phyloP scores from a whole-genome alignment of 768 basidiomycete species.

The Crassisporium funariophilum region DNA sequence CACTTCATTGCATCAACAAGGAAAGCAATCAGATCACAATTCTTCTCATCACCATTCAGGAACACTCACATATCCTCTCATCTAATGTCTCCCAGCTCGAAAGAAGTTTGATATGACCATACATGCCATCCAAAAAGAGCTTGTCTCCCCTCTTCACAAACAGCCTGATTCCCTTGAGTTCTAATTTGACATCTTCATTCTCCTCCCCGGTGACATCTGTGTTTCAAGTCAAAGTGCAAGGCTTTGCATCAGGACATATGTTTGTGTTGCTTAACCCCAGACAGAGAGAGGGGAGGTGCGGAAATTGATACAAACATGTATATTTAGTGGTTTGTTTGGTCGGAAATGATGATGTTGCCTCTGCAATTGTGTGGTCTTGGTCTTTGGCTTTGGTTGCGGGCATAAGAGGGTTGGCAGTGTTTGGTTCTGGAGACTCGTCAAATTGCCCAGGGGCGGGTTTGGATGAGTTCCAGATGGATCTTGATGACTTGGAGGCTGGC shows the following conservation, averaged over 20 bases:
- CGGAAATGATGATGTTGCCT: conserved; percentile 12
- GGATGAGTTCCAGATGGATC: conserved; percentile 26
- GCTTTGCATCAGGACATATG: conserved; percentile 15
- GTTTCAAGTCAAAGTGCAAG: conserved; percentile 3
- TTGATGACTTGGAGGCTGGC: conserved; percentile 7
- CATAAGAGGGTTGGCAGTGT: conserved; percentile 6
- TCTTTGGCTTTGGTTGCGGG: conserved; percentile 22
- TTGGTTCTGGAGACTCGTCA: conserved; percentile 17
- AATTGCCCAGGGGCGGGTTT: conserved; percentile 1
- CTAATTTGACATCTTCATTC: conserved; percentile 55
- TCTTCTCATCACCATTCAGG: conserved; percentile 1
- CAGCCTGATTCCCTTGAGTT: conserved; percentile 63
- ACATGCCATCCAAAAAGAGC: conserved; percentile 60
- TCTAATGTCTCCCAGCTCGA: conserved; percentile 40
- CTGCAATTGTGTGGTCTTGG: conserved; percentile 19
- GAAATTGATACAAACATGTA: conserved; percentile 32
- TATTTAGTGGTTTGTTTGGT: conserved; percentile 23
- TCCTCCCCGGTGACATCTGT: conserved; percentile 66
- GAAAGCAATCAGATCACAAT: not conserved
- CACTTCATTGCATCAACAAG: conserved; percentile 36
- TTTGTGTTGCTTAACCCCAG: conserved; percentile 1
- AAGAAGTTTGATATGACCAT: conserved; percentile 63
- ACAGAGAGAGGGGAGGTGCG: conserved; percentile 11
- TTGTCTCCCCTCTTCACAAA: conserved; percentile 58
- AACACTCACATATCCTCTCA: conserved; percentile 52